These are phyloP conservation scores for Colletotrichum theobromicola DNA, from an alignment of 2,329 filamentous ascomycete species.

Conservation along the genomic window DNA sequence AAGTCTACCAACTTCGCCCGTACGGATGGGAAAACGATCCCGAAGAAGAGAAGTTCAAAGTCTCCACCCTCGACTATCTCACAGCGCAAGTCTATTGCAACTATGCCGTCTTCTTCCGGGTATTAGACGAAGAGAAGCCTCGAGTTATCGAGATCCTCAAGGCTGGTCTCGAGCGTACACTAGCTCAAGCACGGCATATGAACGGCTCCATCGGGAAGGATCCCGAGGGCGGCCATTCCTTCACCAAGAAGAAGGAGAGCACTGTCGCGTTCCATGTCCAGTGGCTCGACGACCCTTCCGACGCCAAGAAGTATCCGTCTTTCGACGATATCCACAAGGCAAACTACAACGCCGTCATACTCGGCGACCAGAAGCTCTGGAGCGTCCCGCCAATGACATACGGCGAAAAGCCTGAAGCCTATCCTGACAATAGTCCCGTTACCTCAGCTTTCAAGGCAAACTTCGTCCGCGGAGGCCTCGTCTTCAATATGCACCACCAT, in stretches of 20 bases:
- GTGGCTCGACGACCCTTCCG: constrained; percentile 35
- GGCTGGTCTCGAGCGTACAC: constrained; percentile 38
- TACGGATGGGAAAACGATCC: constrained; percentile 40
- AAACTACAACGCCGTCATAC: constrained; percentile 34
- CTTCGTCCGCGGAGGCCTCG: constrained; percentile 44
- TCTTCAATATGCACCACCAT: constrained; percentile 46
- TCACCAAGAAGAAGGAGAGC: constrained; percentile 37
- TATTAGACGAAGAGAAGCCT: constrained; percentile 30
- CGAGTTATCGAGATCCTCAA: constrained; percentile 30
- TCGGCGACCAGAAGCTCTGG: constrained; percentile 39
- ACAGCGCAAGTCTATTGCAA: constrained; percentile 37
- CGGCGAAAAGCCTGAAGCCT: constrained; percentile 42
- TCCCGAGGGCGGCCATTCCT: constrained; percentile 37
- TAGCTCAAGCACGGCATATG: constrained; percentile 41
- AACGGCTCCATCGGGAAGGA: constrained; percentile 45
- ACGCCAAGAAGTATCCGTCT: constrained; percentile 22
- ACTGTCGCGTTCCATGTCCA: constrained; percentile 41
- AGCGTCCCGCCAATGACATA: constrained; percentile 42
- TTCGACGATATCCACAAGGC: constrained; percentile 40
- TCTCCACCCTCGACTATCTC: constrained; percentile 44
- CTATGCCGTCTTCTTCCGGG: constrained; percentile 43
- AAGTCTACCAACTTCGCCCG: constrained; percentile 34
- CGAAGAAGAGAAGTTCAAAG: constrained; percentile 38
- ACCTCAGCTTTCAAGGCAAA: constrained; percentile 44
- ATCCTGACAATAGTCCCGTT: constrained; percentile 35